Percentiles rank a stretch among this genome's conserved stretches.
Evolutionary conservation across 2,329 filamentous ascomycete genomes (phyloP).

Genomic region (Rutstroemia sp.): DNA sequence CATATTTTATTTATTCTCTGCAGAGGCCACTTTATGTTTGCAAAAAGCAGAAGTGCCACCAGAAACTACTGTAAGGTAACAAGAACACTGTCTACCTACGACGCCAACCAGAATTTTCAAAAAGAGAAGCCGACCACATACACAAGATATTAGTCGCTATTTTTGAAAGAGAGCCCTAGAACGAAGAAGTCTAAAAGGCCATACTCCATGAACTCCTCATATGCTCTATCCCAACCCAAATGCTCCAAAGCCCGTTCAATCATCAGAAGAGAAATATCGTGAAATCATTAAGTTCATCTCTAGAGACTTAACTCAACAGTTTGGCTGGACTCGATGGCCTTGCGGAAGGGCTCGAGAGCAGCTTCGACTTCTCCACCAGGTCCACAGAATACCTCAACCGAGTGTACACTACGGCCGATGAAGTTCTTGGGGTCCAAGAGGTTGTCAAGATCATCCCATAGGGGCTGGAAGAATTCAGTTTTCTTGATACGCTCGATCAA

Average conservation of each 20-base stretch:
- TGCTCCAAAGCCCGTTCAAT: background rate
- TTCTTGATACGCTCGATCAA: conserved; percentile 69
- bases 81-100: background rate
- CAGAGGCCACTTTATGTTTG: background rate
- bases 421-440: conserved; percentile 59
- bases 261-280: background rate
- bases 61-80: background rate
- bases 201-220: conserved; percentile 7
- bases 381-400: conserved; percentile 43
- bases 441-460: conserved; percentile 60
- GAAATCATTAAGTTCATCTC: background rate
- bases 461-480: conserved; percentile 66
- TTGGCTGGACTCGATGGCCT: conserved; percentile 22
- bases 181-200: background rate
- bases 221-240: background rate
- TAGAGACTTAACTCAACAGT: conserved; percentile 18
- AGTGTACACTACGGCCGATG: conserved; percentile 46
- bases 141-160: background rate
- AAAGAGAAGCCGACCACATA: background rate
- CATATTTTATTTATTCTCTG: background rate
- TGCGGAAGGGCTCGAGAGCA: conserved; percentile 39
- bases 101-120: background rate
- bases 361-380: conserved; percentile 40
- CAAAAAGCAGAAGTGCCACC: background rate
- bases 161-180: background rate